These are phyloP conservation scores for Lolium rigidum DNA, from an alignment of 176 grass and related monocot genomes.

Conservation along the genomic window DNA sequence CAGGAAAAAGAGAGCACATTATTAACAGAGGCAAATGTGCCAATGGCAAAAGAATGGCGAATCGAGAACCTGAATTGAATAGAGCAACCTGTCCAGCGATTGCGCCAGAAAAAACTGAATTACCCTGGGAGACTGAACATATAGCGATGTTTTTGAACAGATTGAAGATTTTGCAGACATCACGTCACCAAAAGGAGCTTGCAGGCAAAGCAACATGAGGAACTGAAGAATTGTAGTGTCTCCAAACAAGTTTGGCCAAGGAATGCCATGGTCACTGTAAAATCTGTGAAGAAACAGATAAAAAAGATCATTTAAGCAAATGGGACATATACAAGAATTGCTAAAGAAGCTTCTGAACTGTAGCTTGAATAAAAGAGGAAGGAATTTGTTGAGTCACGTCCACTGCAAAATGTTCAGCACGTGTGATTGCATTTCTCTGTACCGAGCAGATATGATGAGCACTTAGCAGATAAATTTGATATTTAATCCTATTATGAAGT, in stretches of 20 bases:
- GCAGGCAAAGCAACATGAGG: background rate
- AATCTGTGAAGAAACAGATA: constrained; percentile 14
- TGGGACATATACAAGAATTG: constrained; percentile 16
- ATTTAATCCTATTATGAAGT: background rate
- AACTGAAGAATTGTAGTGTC: background rate
- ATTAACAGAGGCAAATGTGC: background rate
- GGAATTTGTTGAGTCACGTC: constrained; percentile 42
- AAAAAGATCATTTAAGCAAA: constrained; percentile 34
- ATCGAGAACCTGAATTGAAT: background rate
- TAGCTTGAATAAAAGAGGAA: constrained; percentile 43
- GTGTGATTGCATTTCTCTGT: constrained; percentile 24
- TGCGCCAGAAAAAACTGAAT: background rate
- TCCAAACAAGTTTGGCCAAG: background rate
- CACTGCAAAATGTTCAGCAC: background rate
- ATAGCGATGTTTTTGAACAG: background rate
- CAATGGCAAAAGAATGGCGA: background rate
- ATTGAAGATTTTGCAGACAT: background rate
- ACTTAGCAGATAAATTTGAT: constrained; percentile 9
- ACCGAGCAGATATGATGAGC: background rate
- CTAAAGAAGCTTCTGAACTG: background rate
- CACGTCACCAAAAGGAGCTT: background rate
- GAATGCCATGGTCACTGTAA: background rate
- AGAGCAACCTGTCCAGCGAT: background rate
- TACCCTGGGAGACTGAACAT: background rate
- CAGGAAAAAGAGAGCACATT: background rate